phyloP scores from a whole-genome alignment of 2,329 filamentous ascomycete genomes.

The Penicillium palitans region DNA sequence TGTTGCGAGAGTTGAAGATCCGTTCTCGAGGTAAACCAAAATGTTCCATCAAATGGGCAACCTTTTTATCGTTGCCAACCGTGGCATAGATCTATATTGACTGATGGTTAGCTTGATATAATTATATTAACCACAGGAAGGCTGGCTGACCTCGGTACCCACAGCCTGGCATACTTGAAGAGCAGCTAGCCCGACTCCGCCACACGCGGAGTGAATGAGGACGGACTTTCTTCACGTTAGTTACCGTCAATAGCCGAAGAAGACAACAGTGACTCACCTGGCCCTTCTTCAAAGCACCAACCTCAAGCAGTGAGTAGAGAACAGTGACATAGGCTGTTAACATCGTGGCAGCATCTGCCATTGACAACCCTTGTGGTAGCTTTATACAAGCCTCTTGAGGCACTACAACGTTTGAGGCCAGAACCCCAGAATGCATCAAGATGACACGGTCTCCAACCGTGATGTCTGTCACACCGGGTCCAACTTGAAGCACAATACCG shows the following conservation, averaged over 20 bases:
- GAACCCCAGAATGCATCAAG: conserved; percentile 10
- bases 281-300: conserved; percentile 24
- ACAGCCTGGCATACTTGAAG: conserved; percentile 21
- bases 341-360: conserved; percentile 22
- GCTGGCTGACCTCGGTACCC: conserved; percentile 15
- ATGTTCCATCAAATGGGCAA: conserved; percentile 17
- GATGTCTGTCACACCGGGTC: conserved; percentile 26
- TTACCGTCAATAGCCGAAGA: background rate
- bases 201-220: conserved; percentile 25
- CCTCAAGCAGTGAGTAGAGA: conserved; percentile 22
- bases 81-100: conserved; percentile 18
- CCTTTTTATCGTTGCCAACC: conserved; percentile 19
- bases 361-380: conserved; percentile 13
- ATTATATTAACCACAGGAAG: too few species aligned
- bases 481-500: conserved; percentile 34
- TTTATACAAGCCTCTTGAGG: conserved; percentile 6
- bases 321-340: conserved; percentile 16
- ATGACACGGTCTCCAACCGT: conserved; percentile 34
- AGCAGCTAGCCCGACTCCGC: conserved; percentile 26
- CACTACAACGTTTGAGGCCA: conserved; percentile 9
- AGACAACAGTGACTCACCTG: conserved; percentile 13
- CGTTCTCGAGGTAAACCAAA: conserved; percentile 19
- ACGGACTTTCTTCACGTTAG: conserved; percentile 15
- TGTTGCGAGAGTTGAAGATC: conserved; percentile 24
- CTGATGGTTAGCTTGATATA: background rate